These are phyloP conservation scores for Olyra latifolia DNA, from an alignment of 176 grass and related monocot genomes.

Conservation along the genomic window DNA sequence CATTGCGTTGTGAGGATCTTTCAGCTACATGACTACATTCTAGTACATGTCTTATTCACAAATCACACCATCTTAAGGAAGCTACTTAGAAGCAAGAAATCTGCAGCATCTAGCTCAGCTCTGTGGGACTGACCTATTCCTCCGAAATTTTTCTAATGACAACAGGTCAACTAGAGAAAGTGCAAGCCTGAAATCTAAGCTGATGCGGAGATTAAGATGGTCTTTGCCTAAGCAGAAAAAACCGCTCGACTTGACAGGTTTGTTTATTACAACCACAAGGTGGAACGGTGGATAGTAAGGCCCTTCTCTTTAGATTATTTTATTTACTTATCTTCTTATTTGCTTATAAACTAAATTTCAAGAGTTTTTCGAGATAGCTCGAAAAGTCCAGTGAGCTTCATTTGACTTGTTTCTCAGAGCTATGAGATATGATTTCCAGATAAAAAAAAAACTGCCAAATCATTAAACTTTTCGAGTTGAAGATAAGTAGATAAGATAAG, in stretches of 20 bases:
- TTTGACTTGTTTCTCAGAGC: too few relatives aligned
- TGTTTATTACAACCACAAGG: neutral
- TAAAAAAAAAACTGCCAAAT: too few relatives aligned
- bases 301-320: too few relatives aligned
- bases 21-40: neutral
- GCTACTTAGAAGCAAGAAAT: constrained; percentile 4
- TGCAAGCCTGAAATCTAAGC: neutral
- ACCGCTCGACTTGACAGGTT: neutral
- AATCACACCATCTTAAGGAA: constrained; percentile 14
- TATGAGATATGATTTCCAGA: too few relatives aligned
- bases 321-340: too few relatives aligned
- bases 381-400: too few relatives aligned
- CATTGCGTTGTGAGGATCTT: constrained; percentile 19
- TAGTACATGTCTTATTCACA: neutral
- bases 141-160: neutral
- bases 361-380: too few relatives aligned
- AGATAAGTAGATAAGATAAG: too few relatives aligned
- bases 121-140: neutral
- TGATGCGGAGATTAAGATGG: neutral
- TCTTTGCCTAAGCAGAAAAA: neutral
- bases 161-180: neutral
- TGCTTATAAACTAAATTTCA: too few relatives aligned
- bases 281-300: neutral
- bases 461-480: too few relatives aligned
- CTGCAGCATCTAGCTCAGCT: neutral